Percentiles rank a stretch among this genome's conserved stretches.
These are phyloP conservation scores for Hyaloscypha bicolor DNA, from an alignment of 495 filamentous ascomycete species.

Conservation along the genomic window DNA sequence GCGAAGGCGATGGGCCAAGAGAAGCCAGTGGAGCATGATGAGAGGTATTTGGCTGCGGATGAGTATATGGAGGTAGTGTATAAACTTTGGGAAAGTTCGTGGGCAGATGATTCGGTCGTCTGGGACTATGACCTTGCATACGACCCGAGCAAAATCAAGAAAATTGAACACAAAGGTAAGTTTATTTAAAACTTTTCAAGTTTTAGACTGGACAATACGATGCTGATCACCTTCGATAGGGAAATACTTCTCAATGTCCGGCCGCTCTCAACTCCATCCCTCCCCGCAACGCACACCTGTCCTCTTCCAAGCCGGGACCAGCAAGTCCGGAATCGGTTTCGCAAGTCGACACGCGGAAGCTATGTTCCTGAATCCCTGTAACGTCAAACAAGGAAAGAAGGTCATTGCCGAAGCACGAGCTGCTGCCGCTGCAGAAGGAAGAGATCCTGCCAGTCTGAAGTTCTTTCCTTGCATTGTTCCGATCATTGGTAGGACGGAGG, in stretches of 20 bases:
- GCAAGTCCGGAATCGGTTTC: conserved; percentile 62
- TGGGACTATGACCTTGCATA: conserved; percentile 53
- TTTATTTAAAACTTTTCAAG: conserved; percentile 42
- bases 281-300: conserved; percentile 66
- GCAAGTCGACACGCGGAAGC: conserved; percentile 65
- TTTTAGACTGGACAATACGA: conserved; percentile 49
- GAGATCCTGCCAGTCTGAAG: conserved; percentile 59
- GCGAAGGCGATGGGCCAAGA: too few relatives aligned
- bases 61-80: conserved; percentile 72
- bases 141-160: conserved; percentile 56
- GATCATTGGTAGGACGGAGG: conserved; percentile 58
- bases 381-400: conserved; percentile 47
- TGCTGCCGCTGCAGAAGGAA: conserved; percentile 49
- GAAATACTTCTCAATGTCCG: conserved; percentile 62
- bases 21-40: conserved; percentile 54
- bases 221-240: conserved; percentile 42
- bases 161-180: conserved; percentile 67
- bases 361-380: conserved; percentile 60
- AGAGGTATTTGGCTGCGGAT: conserved; percentile 66
- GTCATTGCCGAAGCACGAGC: conserved; percentile 64
- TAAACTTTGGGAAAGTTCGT: conserved; percentile 70
- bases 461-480: conserved; percentile 61
- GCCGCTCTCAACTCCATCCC: conserved; percentile 64
- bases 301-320: conserved; percentile 66
- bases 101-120: conserved; percentile 63